Percentiles rank a stretch among this genome's conserved stretches.
These are phyloP conservation scores for Sporothrix inflata DNA, from an alignment of 2,329 filamentous ascomycete species.

Conservation along the genomic window DNA sequence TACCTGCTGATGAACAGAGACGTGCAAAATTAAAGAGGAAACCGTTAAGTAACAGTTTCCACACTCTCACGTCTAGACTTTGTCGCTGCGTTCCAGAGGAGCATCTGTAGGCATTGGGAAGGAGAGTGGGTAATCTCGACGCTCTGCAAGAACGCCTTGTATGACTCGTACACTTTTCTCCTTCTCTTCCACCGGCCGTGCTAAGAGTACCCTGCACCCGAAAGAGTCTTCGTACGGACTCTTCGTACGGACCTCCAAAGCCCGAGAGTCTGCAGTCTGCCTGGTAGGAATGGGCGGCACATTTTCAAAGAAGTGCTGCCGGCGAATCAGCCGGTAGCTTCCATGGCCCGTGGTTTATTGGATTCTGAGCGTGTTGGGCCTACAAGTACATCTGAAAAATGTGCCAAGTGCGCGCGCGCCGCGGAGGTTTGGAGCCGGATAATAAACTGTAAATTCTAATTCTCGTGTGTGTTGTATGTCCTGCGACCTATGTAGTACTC, in stretches of 20 bases:
- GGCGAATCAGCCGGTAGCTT: background rate
- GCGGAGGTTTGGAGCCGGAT: background rate
- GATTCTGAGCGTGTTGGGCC: background rate
- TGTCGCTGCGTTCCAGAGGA: background rate
- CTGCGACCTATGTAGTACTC: constrained; percentile 20
- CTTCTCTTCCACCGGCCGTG: background rate
- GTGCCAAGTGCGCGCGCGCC: background rate
- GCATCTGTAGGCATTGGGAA: background rate
- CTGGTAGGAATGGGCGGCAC: background rate
- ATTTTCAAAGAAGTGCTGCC: background rate
- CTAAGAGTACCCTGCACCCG: background rate
- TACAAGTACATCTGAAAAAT: background rate
- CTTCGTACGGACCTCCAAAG: background rate
- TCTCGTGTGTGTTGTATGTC: constrained; percentile 3
- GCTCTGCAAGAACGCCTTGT: background rate
- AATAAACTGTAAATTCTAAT: background rate
- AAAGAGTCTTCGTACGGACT: background rate
- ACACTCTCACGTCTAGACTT: background rate
- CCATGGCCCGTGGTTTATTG: background rate
- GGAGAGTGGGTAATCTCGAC: background rate
- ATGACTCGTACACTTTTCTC: background rate
- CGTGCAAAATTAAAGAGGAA: background rate
- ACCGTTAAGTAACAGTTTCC: constrained; percentile 1
- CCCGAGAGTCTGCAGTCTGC: background rate
- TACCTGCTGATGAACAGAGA: background rate